Base-by-base conservation (phyloP, 441 rosid genomes). In the Eruca vesicaria region DNA sequence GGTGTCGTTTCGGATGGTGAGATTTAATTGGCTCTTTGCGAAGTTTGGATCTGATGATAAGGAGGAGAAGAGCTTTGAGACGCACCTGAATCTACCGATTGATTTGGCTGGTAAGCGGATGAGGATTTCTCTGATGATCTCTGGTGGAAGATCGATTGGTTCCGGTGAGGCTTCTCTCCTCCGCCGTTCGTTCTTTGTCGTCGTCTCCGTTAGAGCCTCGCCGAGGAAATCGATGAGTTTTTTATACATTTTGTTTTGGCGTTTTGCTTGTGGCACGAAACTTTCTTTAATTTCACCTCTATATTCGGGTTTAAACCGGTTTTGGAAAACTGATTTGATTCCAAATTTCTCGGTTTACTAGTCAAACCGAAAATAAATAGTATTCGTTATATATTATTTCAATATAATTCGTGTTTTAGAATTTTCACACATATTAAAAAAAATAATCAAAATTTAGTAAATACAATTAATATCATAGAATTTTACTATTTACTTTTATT, bases 1-100 rank as follows among this genome's bases (percentile, higher is more conserved):
- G 56, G 38, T 3, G 6, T 70, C 68, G 43, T 79, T 75, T 56
- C 58, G 52, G 16, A 83, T 41, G 62, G 80, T 48, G 6, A 79
- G 69, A 50, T 72, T 36, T 19, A 82, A 75, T 28, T 86, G 83
- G 36, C 38, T 52, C 66, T 79, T 84, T 1, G 83, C 83, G 69
- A 86, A 84, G 0, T 63, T 31, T 0, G 78, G 82, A 68, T 68
- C 78, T 5, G 82, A 72, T 0, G 82, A 69, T 0, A 76, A 64
- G 56, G 81, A 77, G 61, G 31, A 12, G 74, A 85, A 79, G 12
- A 72, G 77, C 71, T 84, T 86, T 5, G 83, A 82, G 1, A 81
- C 84, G 73, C 84, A 84, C 79, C 84, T 86, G 84, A 82, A 84
- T 71, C 68, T 45, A 33, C 75, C 82, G 21, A 81, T 79, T 19